Percentiles rank a stretch among this genome's conserved stretches.
Conservation (phyloP, 345 rosid genomes). For the Eucalyptus pumila region DNA sequence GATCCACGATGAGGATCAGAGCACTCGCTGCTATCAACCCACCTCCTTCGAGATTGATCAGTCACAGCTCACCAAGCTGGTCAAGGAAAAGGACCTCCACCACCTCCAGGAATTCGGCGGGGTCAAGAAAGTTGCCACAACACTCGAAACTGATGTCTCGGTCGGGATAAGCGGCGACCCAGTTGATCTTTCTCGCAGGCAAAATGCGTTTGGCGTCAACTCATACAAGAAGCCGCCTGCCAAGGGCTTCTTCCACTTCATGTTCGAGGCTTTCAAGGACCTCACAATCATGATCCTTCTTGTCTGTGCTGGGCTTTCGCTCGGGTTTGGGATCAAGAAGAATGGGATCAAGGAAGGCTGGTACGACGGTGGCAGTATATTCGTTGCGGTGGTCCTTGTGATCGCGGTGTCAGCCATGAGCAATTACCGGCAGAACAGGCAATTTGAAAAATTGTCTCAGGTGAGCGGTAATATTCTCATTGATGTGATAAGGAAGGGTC, state of each 20-base stretch:
- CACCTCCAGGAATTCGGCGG: conserved; percentile 30
- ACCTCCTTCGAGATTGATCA: conserved; percentile 11
- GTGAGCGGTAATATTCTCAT: conserved; percentile 39
- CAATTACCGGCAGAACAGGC: conserved; percentile 35
- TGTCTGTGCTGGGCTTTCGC: conserved; percentile 45
- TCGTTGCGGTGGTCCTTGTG: conserved; percentile 34
- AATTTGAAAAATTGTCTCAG: conserved; percentile 41
- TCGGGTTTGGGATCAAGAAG: conserved; percentile 46
- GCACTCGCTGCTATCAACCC: conserved; percentile 21
- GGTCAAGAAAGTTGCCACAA: conserved; percentile 16
- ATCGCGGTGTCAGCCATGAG: conserved; percentile 38
- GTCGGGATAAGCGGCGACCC: conserved; percentile 22
- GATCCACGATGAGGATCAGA: conserved; percentile 20
- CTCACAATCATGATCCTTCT: conserved; percentile 39
- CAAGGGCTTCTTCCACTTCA: conserved; percentile 26
- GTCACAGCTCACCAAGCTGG: conserved; percentile 17
- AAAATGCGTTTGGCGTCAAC: conserved; percentile 41
- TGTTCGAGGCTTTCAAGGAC: conserved; percentile 41
- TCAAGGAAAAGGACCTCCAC: conserved; percentile 23
- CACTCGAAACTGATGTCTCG: conserved; percentile 14
- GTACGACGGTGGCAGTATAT: conserved; percentile 63
- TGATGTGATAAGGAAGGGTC: conserved; percentile 32
- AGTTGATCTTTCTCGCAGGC: conserved; percentile 24
- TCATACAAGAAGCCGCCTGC: conserved; percentile 51
- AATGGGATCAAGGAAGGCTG: conserved; percentile 52